These are phyloP conservation scores for Hypholoma sublateritium DNA, from an alignment of 768 basidiomycete genomes.

Conservation along the genomic window DNA sequence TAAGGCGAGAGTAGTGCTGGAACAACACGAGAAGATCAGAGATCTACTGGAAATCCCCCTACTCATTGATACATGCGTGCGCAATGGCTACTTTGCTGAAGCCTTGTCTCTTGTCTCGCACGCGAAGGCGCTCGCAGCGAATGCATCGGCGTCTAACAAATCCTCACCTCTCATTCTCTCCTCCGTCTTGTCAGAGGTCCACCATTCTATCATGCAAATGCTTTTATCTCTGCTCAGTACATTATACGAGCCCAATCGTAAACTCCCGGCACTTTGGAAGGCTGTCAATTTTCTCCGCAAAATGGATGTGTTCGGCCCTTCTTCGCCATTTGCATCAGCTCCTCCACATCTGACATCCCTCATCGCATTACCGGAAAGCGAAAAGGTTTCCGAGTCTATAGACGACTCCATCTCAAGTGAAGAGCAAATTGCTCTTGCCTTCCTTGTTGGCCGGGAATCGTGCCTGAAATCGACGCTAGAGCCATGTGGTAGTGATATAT, in stretches of 20 bases:
- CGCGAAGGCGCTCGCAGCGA: slow-evolving; percentile 49
- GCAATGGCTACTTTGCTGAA: slow-evolving; percentile 90
- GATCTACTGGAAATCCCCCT: slow-evolving; percentile 90
- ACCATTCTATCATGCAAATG: slow-evolving; percentile 70
- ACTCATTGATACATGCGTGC: slow-evolving; percentile 90
- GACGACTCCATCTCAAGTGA: slow-evolving; percentile 41
- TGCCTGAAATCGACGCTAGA: slow-evolving; percentile 62
- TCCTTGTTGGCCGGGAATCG: slow-evolving; percentile 66
- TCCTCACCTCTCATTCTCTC: slow-evolving; percentile 48
- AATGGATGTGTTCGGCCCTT: slow-evolving; percentile 62
- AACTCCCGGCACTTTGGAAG: slow-evolving; percentile 89
- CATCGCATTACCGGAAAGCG: slow-evolving; percentile 14
- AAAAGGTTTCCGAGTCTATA: slow-evolving; percentile 23
- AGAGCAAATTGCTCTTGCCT: slow-evolving; percentile 85
- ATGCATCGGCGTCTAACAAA: slow-evolving; percentile 37
- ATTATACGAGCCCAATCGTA: slow-evolving; percentile 77
- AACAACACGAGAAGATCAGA: slow-evolving; percentile 90
- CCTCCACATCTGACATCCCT: slow-evolving; percentile 15
- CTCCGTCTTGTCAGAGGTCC: slow-evolving; percentile 66
- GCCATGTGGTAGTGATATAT: slow-evolving; percentile 47
- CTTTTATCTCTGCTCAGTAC: slow-evolving; percentile 74
- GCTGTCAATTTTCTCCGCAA: slow-evolving; percentile 84
- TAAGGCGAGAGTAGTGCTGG: slow-evolving; percentile 82
- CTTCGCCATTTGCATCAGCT: slow-evolving; percentile 26
- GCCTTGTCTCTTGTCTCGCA: slow-evolving; percentile 85